phyloP scores from a whole-genome alignment of 2,329 filamentous ascomycete species.

The Lasiodiplodia hormozganensis region DNA sequence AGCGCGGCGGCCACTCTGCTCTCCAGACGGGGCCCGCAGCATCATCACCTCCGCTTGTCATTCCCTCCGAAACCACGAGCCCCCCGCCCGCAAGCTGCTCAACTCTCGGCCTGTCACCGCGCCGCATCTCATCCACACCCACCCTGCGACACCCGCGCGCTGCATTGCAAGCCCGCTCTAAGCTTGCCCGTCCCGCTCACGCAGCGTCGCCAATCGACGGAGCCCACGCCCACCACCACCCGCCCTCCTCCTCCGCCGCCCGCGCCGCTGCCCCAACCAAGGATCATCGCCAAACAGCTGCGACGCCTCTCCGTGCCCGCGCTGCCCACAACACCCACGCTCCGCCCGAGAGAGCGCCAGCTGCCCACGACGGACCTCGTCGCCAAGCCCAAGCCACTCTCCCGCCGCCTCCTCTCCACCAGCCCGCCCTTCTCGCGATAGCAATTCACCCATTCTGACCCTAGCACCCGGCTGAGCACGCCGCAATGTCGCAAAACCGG shows the following conservation, averaged over 20 bases:
- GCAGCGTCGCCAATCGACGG: constrained; percentile 24
- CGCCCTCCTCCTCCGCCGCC: constrained; percentile 31
- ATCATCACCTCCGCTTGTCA: constrained; percentile 29
- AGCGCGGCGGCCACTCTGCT: constrained; percentile 27
- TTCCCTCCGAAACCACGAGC: constrained; percentile 28
- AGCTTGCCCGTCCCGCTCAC: constrained; percentile 15
- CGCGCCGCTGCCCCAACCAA: constrained; percentile 35
- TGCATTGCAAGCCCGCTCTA: constrained; percentile 16
- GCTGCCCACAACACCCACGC: constrained; percentile 14
- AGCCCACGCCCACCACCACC: constrained; percentile 25
- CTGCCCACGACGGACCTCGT: constrained; percentile 63
- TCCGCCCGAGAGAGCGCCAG: constrained; percentile 37
- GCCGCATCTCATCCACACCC: neutral
- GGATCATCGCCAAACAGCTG: constrained; percentile 36
- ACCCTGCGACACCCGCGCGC: neutral
- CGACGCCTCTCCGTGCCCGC: constrained; percentile 16
- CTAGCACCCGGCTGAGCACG: constrained; percentile 35
- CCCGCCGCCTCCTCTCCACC: constrained; percentile 55
- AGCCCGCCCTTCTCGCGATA: constrained; percentile 52
- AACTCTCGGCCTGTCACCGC: neutral
- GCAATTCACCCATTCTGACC: constrained; percentile 41
- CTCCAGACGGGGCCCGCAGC: constrained; percentile 27
- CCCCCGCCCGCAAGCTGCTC: constrained; percentile 8
- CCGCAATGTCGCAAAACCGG: constrained; percentile 85
- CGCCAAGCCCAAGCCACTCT: constrained; percentile 47